Evolutionary conservation across 805 yeast species (phyloP).

Genomic region (Ogataea glucozyma): DNA sequence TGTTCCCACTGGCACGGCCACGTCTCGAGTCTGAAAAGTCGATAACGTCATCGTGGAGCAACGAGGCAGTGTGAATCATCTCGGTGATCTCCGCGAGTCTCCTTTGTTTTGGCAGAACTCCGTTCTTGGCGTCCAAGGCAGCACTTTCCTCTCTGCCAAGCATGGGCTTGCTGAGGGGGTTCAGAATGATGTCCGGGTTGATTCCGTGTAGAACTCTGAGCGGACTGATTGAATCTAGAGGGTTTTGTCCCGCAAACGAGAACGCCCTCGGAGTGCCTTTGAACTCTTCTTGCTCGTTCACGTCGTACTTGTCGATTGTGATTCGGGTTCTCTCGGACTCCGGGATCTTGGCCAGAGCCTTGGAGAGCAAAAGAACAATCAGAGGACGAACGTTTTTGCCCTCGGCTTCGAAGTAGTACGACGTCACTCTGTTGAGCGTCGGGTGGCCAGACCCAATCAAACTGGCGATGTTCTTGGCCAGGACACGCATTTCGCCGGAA

Average conservation of each 20-base stretch:
- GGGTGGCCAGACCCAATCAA: constrained; percentile 95
- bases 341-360: constrained; percentile 80
- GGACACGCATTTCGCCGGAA: constrained; percentile 85
- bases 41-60: constrained; percentile 95
- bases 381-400: constrained; percentile 95
- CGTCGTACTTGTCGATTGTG: constrained; percentile 62
- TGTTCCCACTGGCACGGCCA: constrained; percentile 87
- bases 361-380: constrained; percentile 77
- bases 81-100: constrained; percentile 96
- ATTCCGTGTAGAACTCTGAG: constrained; percentile 84
- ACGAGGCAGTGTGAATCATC: constrained; percentile 96
- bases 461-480: constrained; percentile 83
- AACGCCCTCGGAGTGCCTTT: constrained; percentile 55
- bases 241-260: constrained; percentile 60
- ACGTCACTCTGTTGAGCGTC: constrained; percentile 84
- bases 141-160: constrained; percentile 58
- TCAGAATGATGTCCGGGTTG: constrained; percentile 77
- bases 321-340: constrained; percentile 62
- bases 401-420: constrained; percentile 93
- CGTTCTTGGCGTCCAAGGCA: constrained; percentile 56
- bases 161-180: constrained; percentile 83
- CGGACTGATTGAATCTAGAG: constrained; percentile 72
- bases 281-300: constrained; percentile 62
- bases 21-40: constrained; percentile 87
- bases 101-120: constrained; percentile 91